Base-by-base conservation (phyloP, 192 early-diverging fungal genomes). In the Linnemannia hyalina region DNA sequence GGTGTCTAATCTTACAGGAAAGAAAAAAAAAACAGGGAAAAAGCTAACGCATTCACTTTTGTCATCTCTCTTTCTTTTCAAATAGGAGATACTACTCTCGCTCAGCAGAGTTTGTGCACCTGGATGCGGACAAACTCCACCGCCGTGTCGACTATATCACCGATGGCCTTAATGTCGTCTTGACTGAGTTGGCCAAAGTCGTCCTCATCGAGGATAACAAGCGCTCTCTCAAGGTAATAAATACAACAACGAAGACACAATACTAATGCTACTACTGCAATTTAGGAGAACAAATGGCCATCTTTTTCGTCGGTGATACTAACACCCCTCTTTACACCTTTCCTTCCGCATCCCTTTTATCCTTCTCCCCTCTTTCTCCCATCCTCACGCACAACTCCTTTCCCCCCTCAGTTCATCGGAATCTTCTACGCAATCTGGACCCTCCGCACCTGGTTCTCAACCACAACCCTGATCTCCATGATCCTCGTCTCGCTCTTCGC, bases 391-490 rank as follows among this genome's bases (percentile, higher is more conserved):
- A 18, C 5, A 52, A 0, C 8, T 36, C 36, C 3, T 6, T 44
- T n/a, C 13, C n/a, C n/a, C 7, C 41, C 8, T 23, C 35, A 84
- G 84, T 86, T 55, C 52, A 86, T 86, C 26, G 84, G 75, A 20
- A 77, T 81, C 54, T 86, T 80, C 49, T 86, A 86, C 23, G 65
- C 63, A 20, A 41, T 86, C 76, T 86, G 84, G 84, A 86, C 84
- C 41, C 84, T 86, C 22, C 84, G 84, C 38, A 86, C 75, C 35
- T 86, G 84, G 84, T 86, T 86, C 72, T 77, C 84, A 10, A 86
- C 80, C 32, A 86, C 84, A 3, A 81, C 84, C 0, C 79, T 86
- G 0, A 68, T 86, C 38, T 68, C 77, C 36, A 55, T 80, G 46
- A 73, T 86, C 38, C 47, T 86, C 60, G 54, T 86, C 49, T 81